Evolutionary conservation across 2,329 filamentous ascomycete genomes (phyloP), one percentile per base, ranked within the genome.

Genomic region (Pyricularia grisea): DNA sequence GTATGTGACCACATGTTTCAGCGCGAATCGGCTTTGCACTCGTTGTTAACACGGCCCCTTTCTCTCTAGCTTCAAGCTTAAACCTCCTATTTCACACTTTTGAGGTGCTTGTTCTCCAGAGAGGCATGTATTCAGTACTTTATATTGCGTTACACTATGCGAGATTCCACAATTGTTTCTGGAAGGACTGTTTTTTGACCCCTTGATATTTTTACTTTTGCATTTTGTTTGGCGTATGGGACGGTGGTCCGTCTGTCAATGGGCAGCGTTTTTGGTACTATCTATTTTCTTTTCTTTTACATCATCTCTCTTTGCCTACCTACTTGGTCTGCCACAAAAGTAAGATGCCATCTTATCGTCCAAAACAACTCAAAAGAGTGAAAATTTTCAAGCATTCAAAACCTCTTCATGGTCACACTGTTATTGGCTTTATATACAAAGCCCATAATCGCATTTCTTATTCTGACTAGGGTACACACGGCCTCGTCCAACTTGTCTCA

Each of bases 81-180:
- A 20, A 55, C 42, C 42, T 55, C 42, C 5, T 14, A 20, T 63
- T 63, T 10, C 25, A 61, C 28, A 28, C 17, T 63, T 9, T 63
- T 63, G 25, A 17, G 14, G 25, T 2, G n/a, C 27, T 17, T 30
- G 14, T 20, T 30, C 25, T 28, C 12, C 30, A 63, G 25, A 72
- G 17, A 70, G 72, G 68, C 71, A 27, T 66, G 64, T 63, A 28
- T 63, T 61, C n/a, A 63, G 23, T 27, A 63, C 60, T 63, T 27
- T 31, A 30, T 63, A 63, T 20, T 63, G 60, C 60, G 60, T 63
- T 63, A 63, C 60, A 27, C 23, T 28, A 28, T 20, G 25, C 25
- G 10, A 28, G 6, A 63, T 63, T 63, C 28, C 25, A 63, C 60
- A 63, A 27, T 58, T 65, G 31, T 66, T 23, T 33, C 58, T 11